phyloP scores from a whole-genome alignment of 768 basidiomycete genomes.

The Pisolithus tinctorius region DNA sequence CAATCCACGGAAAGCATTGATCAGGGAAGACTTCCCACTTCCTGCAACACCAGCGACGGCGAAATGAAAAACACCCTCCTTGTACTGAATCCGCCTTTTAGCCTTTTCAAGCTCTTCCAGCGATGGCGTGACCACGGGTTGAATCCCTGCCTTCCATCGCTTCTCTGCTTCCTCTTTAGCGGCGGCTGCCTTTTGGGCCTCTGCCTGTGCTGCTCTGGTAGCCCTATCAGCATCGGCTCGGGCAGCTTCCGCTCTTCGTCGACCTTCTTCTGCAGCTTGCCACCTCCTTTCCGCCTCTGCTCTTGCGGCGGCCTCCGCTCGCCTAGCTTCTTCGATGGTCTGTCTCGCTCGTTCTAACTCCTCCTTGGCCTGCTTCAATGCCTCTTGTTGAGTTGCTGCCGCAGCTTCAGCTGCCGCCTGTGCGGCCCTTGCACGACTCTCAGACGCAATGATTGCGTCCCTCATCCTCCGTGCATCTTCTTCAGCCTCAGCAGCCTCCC shows the following conservation, averaged over 20 bases:
- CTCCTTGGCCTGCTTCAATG: slow-evolving; percentile 4
- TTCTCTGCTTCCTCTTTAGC: slow-evolving; percentile 13
- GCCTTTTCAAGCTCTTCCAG: slow-evolving; percentile 11
- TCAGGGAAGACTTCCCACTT: slow-evolving; percentile 31
- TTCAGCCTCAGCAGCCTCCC: slow-evolving; percentile 3
- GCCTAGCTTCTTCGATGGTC: slow-evolving; percentile 14
- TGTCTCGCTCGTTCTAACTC: slow-evolving; percentile 9
- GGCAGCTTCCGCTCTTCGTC: neutral
- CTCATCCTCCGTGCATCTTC: slow-evolving; percentile 5
- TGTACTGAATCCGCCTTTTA: slow-evolving; percentile 15
- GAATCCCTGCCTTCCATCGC: slow-evolving; percentile 17
- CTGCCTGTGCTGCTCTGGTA: slow-evolving; percentile 9
- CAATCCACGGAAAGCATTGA: slow-evolving; percentile 31
- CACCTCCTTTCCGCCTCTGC: slow-evolving; percentile 7
- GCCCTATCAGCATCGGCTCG: slow-evolving; percentile 5
- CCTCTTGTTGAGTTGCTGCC: slow-evolving; percentile 1
- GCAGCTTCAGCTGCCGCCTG: slow-evolving; percentile 5
- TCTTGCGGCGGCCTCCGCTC: slow-evolving; percentile 6
- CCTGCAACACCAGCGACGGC: slow-evolving; percentile 29
- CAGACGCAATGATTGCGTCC: slow-evolving; percentile 5
- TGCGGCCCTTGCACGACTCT: neutral
- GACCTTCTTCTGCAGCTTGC: slow-evolving; percentile 3
- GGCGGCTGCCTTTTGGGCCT: slow-evolving; percentile 1
- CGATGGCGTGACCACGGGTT: slow-evolving; percentile 18
- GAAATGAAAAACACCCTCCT: slow-evolving; percentile 24